A percentile compares a stretch with the other conserved stretches of the same genome.
phyloP scores from a whole-genome alignment of 2,329 filamentous ascomycete species.

The Alternaria brassicae region DNA sequence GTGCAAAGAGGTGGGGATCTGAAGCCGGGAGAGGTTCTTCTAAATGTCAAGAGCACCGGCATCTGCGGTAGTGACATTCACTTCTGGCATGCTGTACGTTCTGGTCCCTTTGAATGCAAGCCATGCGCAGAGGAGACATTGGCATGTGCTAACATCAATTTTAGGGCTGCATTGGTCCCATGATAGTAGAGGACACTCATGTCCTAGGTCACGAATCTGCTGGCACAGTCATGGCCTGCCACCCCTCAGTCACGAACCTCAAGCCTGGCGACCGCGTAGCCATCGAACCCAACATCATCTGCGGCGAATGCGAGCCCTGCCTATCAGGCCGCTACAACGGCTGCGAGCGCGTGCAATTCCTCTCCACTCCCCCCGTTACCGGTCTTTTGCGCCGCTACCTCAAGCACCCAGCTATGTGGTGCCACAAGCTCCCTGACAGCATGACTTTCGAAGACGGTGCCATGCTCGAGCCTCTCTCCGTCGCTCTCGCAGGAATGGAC shows the following conservation, averaged over 20 bases:
- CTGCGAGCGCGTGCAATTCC: slow-evolving; percentile 83
- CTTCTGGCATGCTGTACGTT: slow-evolving; percentile 84
- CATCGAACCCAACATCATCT: slow-evolving; percentile 93
- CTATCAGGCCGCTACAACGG: slow-evolving; percentile 94
- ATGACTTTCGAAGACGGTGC: slow-evolving; percentile 93
- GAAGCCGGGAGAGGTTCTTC: slow-evolving; percentile 81
- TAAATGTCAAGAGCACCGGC: slow-evolving; percentile 91
- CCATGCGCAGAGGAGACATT: background rate
- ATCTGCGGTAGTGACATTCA: slow-evolving; percentile 97
- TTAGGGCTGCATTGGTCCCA: slow-evolving; percentile 83
- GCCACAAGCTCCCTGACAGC: slow-evolving; percentile 85
- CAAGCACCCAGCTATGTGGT: slow-evolving; percentile 93
- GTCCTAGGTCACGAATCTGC: slow-evolving; percentile 95
- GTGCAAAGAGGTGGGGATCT: slow-evolving; percentile 73
- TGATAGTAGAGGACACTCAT: slow-evolving; percentile 88
- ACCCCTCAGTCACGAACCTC: slow-evolving; percentile 78
- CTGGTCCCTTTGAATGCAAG: background rate
- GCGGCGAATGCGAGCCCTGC: slow-evolving; percentile 88
- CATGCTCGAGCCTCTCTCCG: slow-evolving; percentile 86
- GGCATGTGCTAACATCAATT: slow-evolving; percentile 7
- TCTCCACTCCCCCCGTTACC: slow-evolving; percentile 87
- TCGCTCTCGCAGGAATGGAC: slow-evolving; percentile 87
- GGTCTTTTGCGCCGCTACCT: slow-evolving; percentile 91
- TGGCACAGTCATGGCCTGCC: slow-evolving; percentile 79
- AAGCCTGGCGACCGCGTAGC: slow-evolving; percentile 90